phyloP scores from a whole-genome alignment of 805 yeast species.

The Debaryomyces hansenii region DNA sequence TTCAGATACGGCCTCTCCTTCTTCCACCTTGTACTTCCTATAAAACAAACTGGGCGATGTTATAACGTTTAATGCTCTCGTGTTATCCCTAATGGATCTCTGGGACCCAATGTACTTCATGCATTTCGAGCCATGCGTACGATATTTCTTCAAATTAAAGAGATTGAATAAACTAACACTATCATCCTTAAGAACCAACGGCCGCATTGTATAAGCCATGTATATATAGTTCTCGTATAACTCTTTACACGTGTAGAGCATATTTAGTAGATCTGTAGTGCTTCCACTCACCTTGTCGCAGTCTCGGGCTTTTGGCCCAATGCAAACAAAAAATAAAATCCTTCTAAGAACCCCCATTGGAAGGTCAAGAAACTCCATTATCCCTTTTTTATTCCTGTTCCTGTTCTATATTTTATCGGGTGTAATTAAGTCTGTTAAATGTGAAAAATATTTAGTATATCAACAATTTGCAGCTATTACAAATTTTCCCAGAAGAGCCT shows the following conservation, averaged over 20 bases:
- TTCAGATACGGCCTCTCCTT: not conserved
- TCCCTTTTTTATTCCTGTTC: not conserved
- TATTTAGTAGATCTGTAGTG: constrained; percentile 5
- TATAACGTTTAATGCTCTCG: not conserved
- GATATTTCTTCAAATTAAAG: too few species aligned
- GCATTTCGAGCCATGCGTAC: not conserved
- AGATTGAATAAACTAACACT: not conserved
- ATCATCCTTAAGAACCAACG: constrained; percentile 6
- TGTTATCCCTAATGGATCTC: not conserved
- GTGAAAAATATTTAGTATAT: too few species aligned
- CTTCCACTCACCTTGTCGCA: not conserved
- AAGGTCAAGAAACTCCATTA: constrained; percentile 2
- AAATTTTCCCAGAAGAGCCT: not conserved
- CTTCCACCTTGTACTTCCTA: not conserved
- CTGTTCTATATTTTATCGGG: too few species aligned
- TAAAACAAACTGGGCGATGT: not conserved
- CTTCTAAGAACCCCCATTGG: constrained; percentile 11
- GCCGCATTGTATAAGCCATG: constrained; percentile 11
- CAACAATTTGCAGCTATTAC: constrained; percentile 4
- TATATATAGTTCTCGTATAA: constrained; percentile 7
- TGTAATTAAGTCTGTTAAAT: too few species aligned
- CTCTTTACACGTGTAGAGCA: constrained; percentile 10
- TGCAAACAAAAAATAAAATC: constrained; percentile 8
- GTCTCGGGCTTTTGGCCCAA: not conserved
- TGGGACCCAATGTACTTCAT: not conserved